Evolutionary conservation across 352 stramenopile species (phyloP).

Genomic region (Globisporangium canariense): DNA sequence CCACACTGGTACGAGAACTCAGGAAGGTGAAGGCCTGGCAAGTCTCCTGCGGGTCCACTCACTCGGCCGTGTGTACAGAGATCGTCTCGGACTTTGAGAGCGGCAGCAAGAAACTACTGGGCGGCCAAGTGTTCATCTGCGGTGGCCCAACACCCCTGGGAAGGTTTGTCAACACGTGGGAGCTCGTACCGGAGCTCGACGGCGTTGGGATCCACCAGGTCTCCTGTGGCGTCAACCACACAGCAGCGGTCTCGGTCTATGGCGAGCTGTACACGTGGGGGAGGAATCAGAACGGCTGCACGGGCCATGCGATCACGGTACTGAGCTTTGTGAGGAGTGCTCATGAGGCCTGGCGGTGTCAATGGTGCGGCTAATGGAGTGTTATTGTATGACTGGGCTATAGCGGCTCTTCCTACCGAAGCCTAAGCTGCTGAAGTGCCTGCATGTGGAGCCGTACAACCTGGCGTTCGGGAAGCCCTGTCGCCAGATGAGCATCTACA

Average conservation of each 20-base stretch:
- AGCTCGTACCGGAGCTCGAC: slow-evolving; percentile 52
- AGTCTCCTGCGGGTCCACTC: slow-evolving; percentile 63
- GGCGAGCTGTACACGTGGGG: slow-evolving; percentile 94
- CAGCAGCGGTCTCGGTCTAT: slow-evolving; percentile 80
- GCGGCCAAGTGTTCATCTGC: slow-evolving; percentile 87
- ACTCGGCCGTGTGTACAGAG: slow-evolving; percentile 82
- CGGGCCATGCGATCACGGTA: slow-evolving; percentile 56
- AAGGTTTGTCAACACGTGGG: slow-evolving; percentile 67
- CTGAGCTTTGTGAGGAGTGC: background rate
- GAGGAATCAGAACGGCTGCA: slow-evolving; percentile 87
- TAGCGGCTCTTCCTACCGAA: slow-evolving; percentile 67
- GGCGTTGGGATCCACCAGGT: slow-evolving; percentile 64
- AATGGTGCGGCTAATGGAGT: background rate
- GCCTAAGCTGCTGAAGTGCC: slow-evolving; percentile 67
- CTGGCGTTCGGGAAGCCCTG: slow-evolving; percentile 75
- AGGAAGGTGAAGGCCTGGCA: slow-evolving; percentile 71
- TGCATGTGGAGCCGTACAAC: slow-evolving; percentile 89
- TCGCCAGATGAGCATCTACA: slow-evolving; percentile 90
- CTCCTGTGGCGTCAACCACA: slow-evolving; percentile 87
- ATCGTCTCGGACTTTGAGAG: slow-evolving; percentile 51
- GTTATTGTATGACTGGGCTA: background rate
- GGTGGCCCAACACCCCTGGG: slow-evolving; percentile 83
- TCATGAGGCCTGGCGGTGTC: background rate
- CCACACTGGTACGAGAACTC: slow-evolving; percentile 83
- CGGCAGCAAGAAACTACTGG: slow-evolving; percentile 60